Base-by-base conservation (phyloP, 768 basidiomycete species). In the Candolleomyces eurysporus region DNA sequence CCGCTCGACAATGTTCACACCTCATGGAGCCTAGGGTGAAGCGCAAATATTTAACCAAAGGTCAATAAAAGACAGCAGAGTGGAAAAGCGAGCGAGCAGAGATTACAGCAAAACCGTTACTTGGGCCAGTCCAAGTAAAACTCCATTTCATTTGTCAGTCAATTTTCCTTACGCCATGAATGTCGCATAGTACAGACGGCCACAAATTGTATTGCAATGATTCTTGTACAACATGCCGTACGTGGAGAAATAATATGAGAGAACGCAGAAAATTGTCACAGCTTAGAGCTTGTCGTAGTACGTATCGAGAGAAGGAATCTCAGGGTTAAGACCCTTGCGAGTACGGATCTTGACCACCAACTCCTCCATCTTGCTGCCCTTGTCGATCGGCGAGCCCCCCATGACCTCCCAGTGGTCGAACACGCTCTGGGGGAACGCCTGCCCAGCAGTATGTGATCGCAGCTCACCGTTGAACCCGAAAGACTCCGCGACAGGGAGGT, bases 381-480 rank as follows among this genome's bases (percentile, higher is more conserved):
- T 92, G 52, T 98, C 96, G 66, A 90, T 83, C 66, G 86, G 92
- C 65, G 87, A 83, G 72, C 92, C 92, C 67, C 75, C 79, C 90
- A 94, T 92, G 64, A 87, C 63, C 70, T 93, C 90, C 91, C 92
- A 94, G 75, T 95, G 94, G 71, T 96, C 94, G 71, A 96, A 91
- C 71, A 96, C 95, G 70, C 80, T 74, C 78, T 98, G 97, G 55
- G 97, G 96, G 94, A 98, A 98, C 65, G 97, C 97, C 81, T 99
- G 96, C 56, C 97, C 97, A 72, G 84, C 86, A 46, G 97, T 98
- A 54, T 90, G 89, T 73, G 87, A 86, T 67, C 96, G 91, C 59
- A 99, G 89, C 69, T 92, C 95, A 68, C 91, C 93, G 77, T 95
- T 98, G 90, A 98, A 98, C 68, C 96, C 96, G 80, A 97, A 96